Evolutionary conservation across 345 rosid genomes (phyloP).

Genomic region (Salix suchowensis): DNA sequence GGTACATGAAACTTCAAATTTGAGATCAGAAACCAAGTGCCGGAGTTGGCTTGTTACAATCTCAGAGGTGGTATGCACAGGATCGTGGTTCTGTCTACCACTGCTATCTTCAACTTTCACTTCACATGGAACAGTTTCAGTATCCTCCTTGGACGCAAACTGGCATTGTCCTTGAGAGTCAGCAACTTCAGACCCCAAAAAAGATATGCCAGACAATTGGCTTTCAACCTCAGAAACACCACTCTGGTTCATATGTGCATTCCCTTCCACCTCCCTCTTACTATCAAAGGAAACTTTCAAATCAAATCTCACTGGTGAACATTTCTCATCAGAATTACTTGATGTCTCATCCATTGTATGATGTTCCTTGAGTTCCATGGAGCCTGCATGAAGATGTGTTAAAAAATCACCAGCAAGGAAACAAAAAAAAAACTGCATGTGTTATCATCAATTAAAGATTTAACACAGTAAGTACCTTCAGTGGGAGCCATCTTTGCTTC

Average conservation of each 20-base stretch:
- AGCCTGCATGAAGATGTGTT: slow-evolving; percentile 26
- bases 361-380: slow-evolving; percentile 22
- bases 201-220: background rate
- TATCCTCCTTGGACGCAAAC: background rate
- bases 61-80: background rate
- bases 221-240: background rate
- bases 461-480: slow-evolving; percentile 31
- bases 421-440: background rate
- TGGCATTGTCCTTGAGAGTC: background rate
- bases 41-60: background rate
- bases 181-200: slow-evolving; percentile 2
- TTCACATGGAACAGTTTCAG: slow-evolving; percentile 1
- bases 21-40: slow-evolving; percentile 1
- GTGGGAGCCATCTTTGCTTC: slow-evolving; percentile 19
- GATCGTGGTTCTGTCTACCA: background rate
- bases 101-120: slow-evolving; percentile 5
- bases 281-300: slow-evolving; percentile 19
- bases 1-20: background rate
- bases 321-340: background rate
- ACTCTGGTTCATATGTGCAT: background rate
- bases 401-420: slow-evolving; percentile 1
- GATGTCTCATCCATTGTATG: slow-evolving; percentile 10
- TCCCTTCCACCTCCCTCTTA: background rate
- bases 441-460: background rate
- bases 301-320: slow-evolving; percentile 19